phyloP scores from a whole-genome alignment of 495 filamentous ascomycete species.

The Immersiella caudata region DNA sequence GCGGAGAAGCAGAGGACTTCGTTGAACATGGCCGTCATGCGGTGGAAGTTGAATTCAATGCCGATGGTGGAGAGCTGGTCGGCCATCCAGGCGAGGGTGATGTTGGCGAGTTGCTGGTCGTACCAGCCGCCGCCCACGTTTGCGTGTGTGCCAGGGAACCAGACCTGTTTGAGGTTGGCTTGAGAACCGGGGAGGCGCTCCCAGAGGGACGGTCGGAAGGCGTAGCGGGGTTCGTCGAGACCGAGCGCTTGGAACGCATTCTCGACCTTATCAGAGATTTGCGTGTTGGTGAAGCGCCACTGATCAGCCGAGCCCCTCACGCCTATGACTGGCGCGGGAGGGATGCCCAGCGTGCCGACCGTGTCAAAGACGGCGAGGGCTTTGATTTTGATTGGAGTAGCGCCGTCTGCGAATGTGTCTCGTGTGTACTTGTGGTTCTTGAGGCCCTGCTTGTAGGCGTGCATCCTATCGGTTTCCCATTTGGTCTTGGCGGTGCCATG shows the following conservation, averaged over 20 bases:
- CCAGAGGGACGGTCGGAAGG: slow-evolving; percentile 69
- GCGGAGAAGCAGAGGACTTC: slow-evolving; percentile 36
- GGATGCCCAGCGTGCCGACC: slow-evolving; percentile 42
- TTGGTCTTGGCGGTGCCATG: slow-evolving; percentile 33
- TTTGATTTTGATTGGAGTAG: slow-evolving; percentile 41
- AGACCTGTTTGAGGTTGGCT: slow-evolving; percentile 62
- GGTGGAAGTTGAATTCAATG: slow-evolving; percentile 37
- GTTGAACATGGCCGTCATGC: slow-evolving; percentile 32
- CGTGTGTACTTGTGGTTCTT: slow-evolving; percentile 28
- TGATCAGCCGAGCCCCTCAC: slow-evolving; percentile 37
- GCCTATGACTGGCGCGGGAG: slow-evolving; percentile 40
- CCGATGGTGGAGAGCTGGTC: slow-evolving; percentile 40
- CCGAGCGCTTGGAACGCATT: slow-evolving; percentile 74
- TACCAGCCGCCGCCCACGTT: slow-evolving; percentile 61
- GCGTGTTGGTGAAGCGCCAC: slow-evolving; percentile 60
- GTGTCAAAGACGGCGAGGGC: slow-evolving; percentile 46
- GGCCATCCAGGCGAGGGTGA: slow-evolving; percentile 42
- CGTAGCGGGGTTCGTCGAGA: slow-evolving; percentile 65
- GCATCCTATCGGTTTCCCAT: slow-evolving; percentile 34
- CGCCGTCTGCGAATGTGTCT: slow-evolving; percentile 31
- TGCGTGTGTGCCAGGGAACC: slow-evolving; percentile 69
- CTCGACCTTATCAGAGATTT: slow-evolving; percentile 58
- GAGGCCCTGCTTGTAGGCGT: slow-evolving; percentile 32
- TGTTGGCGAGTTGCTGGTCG: slow-evolving; percentile 40
- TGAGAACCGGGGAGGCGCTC: slow-evolving; percentile 34